Evolutionary conservation across 2,329 filamentous ascomycete species (phyloP), one percentile per base, ranked within the genome.

Genomic region (Gremmenia infestans): DNA sequence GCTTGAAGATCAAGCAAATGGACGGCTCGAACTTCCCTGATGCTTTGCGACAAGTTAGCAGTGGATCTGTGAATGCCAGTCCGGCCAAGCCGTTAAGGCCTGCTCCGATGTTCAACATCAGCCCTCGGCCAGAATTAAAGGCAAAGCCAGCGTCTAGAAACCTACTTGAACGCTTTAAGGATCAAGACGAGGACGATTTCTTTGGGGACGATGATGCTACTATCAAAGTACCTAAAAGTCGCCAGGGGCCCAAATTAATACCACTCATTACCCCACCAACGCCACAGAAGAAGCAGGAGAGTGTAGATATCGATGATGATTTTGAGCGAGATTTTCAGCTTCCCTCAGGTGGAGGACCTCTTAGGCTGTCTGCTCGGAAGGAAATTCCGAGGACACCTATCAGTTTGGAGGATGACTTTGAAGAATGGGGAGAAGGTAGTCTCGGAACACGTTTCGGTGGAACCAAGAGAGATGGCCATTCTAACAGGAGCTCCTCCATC

Each of bases 341-440:
- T 25, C 88, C 88, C 2, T 78, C 79, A 1, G 80, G 86, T 64
- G 81, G 85, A 42, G 81, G 84, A 62, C 71, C 74, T 43, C 73
- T 92, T 36, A 83, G 78, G 65, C 76, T 92, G 36, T 84, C 83
- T 39, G 68, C 72, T 7, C 82, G 79, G 42, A 77, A 75, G 57
- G 82, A 88, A 37, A 81, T 83, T 37, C 81, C 85, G 19, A 83
- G 81, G 66, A 85, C 84, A 3, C 82, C 86, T 4, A 78, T 79
- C 14, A 72, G 76, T 32, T 81, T 79, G 60, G 72, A 77, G 57
- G 90, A 96, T 52, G 92, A 96, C 59, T 85, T 96, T 64, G 92
- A 88, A 58, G 86, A 97, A 68, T 96, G 93, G 88, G 90, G 88
- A 52, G 94, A 97, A 73, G 92, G 91, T 54, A 97, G 92, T 70